Evolutionary conservation across 345 rosid genomes (phyloP), one percentile per base, ranked within the genome.

Genomic region (Melaleuca quinquenervia): DNA sequence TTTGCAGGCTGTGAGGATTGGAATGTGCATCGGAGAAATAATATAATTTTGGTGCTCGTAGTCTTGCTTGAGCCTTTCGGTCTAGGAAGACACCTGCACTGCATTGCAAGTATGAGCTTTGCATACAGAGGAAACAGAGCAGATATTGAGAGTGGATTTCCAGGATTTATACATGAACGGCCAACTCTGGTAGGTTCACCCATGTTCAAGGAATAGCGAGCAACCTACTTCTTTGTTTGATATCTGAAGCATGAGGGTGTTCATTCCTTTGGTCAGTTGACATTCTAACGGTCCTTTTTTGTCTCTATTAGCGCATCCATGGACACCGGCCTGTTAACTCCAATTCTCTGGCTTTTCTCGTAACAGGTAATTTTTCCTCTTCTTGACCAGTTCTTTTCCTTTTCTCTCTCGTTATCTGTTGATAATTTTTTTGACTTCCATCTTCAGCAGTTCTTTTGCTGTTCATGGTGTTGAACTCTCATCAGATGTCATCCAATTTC

Each of bases 391-490:
- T 84, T 55, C 82, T 15, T 51, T 86, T 62, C 20, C 82, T 54
- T 84, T 84, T 45, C 49, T 82, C 44, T 64, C 48, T 45, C 55
- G 45, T 26, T 64, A 27, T 29, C 15, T 50, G 49, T 18, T 8
- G 18, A 80, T 82, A 36, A 84, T 15, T 13, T 36, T 10, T 45
- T 7, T 48, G 14, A 41, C 26, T 82, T 86, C 75, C 82, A 85
- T 88, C 52, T 90, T 91, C 88, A 85, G 92, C 94, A 97, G 97
- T 97, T 85, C 95, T 97, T 83, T 87, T 97, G 92, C 90, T 96
- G 88, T 97, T 96, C 92, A 97, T 97, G 96, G 95, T 97, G 90
- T 91, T 97, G 89, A 95, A 95, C 88, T 97, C 98, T 84, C 96
- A 95, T 88, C 99, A 97, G 89, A 93, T 95, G 95, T 93, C 98